phyloP scores from a whole-genome alignment of 2,329 filamentous ascomycete species.

The Rutstroemia sp. region DNA sequence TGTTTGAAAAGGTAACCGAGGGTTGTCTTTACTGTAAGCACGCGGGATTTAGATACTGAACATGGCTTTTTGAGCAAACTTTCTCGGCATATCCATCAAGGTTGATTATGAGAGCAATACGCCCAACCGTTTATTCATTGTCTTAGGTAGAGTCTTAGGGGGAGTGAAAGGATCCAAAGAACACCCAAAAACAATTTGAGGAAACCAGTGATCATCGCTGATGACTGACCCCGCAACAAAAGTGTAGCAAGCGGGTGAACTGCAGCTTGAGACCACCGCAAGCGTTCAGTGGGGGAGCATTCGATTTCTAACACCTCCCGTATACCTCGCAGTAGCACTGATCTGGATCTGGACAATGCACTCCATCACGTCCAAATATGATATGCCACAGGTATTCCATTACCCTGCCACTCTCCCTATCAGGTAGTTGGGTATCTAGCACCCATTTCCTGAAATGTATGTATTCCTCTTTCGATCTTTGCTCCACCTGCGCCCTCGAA shows the following conservation, averaged over 20 bases:
- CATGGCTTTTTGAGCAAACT: too few species aligned
- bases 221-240: too few species aligned
- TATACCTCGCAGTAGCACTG: slow-evolving; percentile 28
- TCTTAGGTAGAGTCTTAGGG: too few species aligned
- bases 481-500: slow-evolving; percentile 42
- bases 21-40: too few species aligned
- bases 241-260: not conserved
- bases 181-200: too few species aligned
- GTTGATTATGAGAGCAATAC: too few species aligned
- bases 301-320: slow-evolving; percentile 24
- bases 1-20: too few species aligned
- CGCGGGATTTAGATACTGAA: too few species aligned
- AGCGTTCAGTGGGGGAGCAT: not conserved
- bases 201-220: too few species aligned
- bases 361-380: slow-evolving; percentile 46
- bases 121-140: too few species aligned
- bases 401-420: slow-evolving; percentile 50
- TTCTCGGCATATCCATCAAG: too few species aligned
- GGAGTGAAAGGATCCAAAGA: too few species aligned
- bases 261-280: not conserved
- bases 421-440: slow-evolving; percentile 43
- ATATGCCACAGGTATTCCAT: slow-evolving; percentile 62
- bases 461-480: slow-evolving; percentile 45
- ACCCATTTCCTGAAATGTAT: slow-evolving; percentile 52
- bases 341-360: slow-evolving; percentile 21